Base-by-base conservation (phyloP, 1,284 basidiomycete genomes). In the Hortiboletus rubellus region DNA sequence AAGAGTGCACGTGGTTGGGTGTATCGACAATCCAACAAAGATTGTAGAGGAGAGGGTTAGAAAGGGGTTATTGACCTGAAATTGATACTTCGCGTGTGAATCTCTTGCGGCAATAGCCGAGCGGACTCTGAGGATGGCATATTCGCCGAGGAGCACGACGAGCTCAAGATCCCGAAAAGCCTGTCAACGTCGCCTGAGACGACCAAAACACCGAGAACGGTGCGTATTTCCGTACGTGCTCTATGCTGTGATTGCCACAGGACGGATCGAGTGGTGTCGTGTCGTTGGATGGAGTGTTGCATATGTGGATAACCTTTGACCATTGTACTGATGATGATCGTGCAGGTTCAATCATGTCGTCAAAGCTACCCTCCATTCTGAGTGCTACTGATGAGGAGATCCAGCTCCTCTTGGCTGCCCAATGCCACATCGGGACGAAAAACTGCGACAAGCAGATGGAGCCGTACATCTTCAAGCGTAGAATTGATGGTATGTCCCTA, bases 371-470 rank as follows among this genome's bases (percentile, higher is more conserved):
- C 69, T 89, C 94, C 70, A 84, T 90, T 70, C 86, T 99, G 74
- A 88, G 88, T 76, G 92, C 94, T 60, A 96, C 95, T 63, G 94
- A 98, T 78, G 96, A 98, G 79, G 96, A 98, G 80, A 95, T 98
- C 70, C 91, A 92, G 77, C 87, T 95, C 68, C 85, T 99, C 72
- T 84, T 98, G 62, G 88, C 95, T 70, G 96, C 96, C 49, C 94
- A 98, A 82, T 90, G 89, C 76, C 96, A 98, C 79, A 91, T 98
- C 69, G 94, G 94, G 74, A 92, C 90, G 69, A 98, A 98, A 90
- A 98, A 98, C 82, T 95, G 93, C 82, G 94, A 97, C 78, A 97
- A 96, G 87, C 91, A 94, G 76, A 99, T 99, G 96, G 87, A 91
- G 73, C 83, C 92, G 55, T 99, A 99, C 79, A 93, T 99, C 77